A percentile compares a stretch with the other conserved stretches of the same genome.
Conservation (phyloP, 371 early-diverging fungal species). For the Parasitella parasitica region DNA sequence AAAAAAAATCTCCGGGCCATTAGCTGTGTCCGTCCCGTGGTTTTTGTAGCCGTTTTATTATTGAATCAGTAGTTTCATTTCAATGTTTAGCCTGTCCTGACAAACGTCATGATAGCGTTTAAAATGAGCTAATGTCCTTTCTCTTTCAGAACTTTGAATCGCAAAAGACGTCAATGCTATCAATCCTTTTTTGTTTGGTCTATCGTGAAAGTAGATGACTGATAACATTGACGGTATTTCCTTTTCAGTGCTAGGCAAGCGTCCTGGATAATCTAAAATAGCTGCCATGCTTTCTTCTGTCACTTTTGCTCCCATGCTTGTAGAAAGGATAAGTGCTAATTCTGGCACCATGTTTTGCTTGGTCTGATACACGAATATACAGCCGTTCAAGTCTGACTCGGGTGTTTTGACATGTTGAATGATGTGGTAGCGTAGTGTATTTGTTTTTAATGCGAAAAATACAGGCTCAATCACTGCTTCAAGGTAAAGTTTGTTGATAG, state of each 20-base stretch:
- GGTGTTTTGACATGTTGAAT: constrained; percentile 14
- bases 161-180: constrained; percentile 40
- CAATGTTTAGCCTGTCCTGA: constrained; percentile 11
- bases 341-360: not conserved
- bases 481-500: constrained; percentile 27
- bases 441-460: constrained; percentile 10
- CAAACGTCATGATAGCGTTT: constrained; percentile 8
- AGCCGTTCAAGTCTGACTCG: constrained; percentile 13
- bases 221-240: constrained; percentile 53
- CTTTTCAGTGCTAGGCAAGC: constrained; percentile 41
- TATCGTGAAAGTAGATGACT: constrained; percentile 52
- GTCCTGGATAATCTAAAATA: constrained; percentile 63
- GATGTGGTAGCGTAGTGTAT: constrained; percentile 21
- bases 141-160: constrained; percentile 19
- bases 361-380: constrained; percentile 8
- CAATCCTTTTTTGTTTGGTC: constrained; percentile 15
- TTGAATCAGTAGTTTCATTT: constrained; percentile 15
- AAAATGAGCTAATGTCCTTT: constrained; percentile 24
- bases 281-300: constrained; percentile 49
- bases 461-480: constrained; percentile 39
- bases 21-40: not conserved
- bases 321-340: not conserved
- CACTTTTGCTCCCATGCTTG: not conserved
- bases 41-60: not conserved
- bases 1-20: not conserved